Base-by-base conservation (phyloP, 1,139 yeast genomes). In the Sugiyamaella neomexicana region DNA sequence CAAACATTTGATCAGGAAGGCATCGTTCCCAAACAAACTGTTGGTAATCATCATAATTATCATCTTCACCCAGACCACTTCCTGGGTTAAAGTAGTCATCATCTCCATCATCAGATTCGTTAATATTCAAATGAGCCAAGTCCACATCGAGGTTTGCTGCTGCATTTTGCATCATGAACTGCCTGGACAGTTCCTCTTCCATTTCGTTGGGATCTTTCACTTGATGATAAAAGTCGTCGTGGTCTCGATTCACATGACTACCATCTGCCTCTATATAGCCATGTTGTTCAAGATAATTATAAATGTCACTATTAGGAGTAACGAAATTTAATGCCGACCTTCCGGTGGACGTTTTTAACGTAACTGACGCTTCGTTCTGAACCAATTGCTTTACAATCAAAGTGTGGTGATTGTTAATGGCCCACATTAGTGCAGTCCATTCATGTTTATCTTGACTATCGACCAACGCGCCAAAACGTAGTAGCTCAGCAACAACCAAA, bases 341-440 rank as follows among this genome's bases (percentile, higher is more conserved):
- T 3, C 78, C 79, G 1, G 70, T 55, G 8, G 66, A 53, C 1
- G 75, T 70, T 25, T 61, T 61, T 25, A 65, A 57, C 2, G 57
- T 46, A 2, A 64, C 58, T 25, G 70, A 66, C 0, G 78, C 78
- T 13, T 72, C 75, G 41, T 65, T 60, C 15, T 70, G 74, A 44
- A 75, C 55, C 49, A 74, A 60, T 48, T 58, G 56, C 54, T 65
- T 64, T 20, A 72, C 76, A 42, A 74, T 71, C 20, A 62, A 62
- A 15, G 65, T 58, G 49, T 73, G 74, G 54, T 69, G 71, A 59
- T 72, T 73, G 59, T 72, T 74, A 43, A 73, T 69, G 8, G 79
- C 79, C 79, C 79, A 75, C 76, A 75, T 75, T 40, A 75, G 62
- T 12, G 79, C 73, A 1, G 79, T 72, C 78, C 78, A 75, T 52